phyloP scores from a whole-genome alignment of 306 rosid species.

The Cicer bijugum region DNA sequence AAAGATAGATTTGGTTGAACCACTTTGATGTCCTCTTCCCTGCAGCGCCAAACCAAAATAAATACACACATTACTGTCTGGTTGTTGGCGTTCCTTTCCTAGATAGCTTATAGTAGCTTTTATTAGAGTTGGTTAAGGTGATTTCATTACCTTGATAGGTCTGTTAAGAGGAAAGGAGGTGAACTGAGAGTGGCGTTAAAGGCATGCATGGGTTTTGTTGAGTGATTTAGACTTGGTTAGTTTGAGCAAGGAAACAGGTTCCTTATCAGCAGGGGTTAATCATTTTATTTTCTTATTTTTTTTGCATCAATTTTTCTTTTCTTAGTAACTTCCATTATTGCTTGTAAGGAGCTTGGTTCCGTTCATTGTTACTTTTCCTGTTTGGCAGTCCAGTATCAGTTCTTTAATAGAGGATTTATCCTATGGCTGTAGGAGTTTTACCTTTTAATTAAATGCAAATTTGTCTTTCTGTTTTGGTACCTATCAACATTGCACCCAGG shows the following conservation, averaged over 20 bases:
- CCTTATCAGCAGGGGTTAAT: neutral
- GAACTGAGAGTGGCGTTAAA: neutral
- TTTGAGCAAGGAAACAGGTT: slow-evolving; percentile 7
- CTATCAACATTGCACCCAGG: neutral
- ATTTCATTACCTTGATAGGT: neutral
- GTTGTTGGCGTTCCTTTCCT: neutral
- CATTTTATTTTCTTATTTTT: neutral
- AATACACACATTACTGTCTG: neutral
- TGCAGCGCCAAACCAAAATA: neutral
- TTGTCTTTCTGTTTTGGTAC: neutral
- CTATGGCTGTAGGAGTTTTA: neutral
- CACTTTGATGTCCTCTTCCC: slow-evolving; percentile 17
- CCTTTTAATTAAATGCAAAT: neutral
- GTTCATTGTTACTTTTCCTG: neutral
- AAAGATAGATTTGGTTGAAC: slow-evolving; percentile 13
- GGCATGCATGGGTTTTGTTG: neutral
- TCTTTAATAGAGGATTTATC: neutral
- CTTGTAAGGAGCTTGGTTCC: neutral
- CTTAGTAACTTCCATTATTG: neutral
- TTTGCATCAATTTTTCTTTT: neutral
- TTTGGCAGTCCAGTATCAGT: neutral
- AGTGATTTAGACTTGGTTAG: neutral
- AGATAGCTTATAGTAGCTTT: neutral
- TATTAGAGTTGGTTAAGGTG: neutral
- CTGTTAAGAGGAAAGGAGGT: slow-evolving; percentile 12